phyloP scores from a whole-genome alignment of 306 rosid species.

The Casuarina cunninghamiana region DNA sequence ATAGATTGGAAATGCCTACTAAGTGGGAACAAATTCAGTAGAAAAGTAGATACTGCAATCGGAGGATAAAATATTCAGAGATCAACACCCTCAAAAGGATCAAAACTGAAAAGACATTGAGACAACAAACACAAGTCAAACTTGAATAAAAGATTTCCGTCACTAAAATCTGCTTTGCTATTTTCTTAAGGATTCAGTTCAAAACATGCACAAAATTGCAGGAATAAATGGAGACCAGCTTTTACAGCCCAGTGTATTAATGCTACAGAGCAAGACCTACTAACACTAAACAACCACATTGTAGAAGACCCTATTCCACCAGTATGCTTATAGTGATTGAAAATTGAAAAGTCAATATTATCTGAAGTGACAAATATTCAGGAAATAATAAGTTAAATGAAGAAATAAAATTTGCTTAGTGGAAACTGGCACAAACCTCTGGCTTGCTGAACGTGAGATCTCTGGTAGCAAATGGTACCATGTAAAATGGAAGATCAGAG shows the following conservation, averaged over 20 bases:
- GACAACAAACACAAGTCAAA: background rate
- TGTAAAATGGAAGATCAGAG: conserved; percentile 86
- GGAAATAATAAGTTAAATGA: conserved; percentile 12
- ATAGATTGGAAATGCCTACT: background rate
- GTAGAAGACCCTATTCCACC: background rate
- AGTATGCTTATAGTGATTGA: background rate
- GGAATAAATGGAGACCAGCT: background rate
- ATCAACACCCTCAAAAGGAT: background rate
- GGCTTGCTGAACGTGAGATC: conserved; percentile 75
- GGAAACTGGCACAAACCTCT: conserved; percentile 59
- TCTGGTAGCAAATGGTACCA: conserved; percentile 72
- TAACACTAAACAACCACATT: background rate
- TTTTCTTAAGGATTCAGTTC: background rate
- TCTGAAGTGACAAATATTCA: background rate
- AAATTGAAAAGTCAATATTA: background rate
- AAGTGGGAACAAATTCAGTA: background rate
- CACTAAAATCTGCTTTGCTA: background rate
- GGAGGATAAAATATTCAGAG: background rate
- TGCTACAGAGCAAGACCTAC: background rate
- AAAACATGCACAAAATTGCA: background rate
- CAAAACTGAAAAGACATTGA: background rate
- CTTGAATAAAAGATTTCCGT: background rate
- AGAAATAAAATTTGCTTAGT: conserved; percentile 16
- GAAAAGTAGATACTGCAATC: background rate
- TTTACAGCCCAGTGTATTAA: background rate